Conservation (phyloP, 1,139 yeast genomes). For the Pichia sp. region DNA sequence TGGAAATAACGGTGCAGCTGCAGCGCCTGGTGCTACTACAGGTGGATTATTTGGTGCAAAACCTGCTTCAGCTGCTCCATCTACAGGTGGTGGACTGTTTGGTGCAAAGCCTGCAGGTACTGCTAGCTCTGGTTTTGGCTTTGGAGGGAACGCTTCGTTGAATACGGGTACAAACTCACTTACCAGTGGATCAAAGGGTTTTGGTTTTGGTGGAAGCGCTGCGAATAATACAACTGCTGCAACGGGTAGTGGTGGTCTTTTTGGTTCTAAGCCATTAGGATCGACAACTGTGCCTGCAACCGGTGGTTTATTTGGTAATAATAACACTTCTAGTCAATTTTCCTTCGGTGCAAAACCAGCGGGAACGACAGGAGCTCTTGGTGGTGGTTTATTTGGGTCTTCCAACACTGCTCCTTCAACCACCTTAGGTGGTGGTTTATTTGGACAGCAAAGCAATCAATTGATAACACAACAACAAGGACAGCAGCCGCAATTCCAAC, state of each 20-base stretch:
- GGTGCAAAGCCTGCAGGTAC: conserved; percentile 10
- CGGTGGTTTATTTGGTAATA: conserved; percentile 25
- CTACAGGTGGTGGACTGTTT: conserved; percentile 13
- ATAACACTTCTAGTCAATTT: conserved; percentile 1
- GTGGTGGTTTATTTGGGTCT: conserved; percentile 12
- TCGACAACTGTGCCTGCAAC: conserved; percentile 5
- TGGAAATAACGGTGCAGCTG: conserved; percentile 19
- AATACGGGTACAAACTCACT: conserved; percentile 2
- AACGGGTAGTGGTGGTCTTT: conserved; percentile 5
- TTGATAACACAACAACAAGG: conserved; percentile 18
- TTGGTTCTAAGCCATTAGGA: conserved; percentile 17
- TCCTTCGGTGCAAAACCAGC: conserved; percentile 24
- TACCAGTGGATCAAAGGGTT: conserved; percentile 3
- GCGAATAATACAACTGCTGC: conserved; percentile 8
- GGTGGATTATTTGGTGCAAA: conserved; percentile 21
- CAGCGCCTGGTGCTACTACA: not conserved
- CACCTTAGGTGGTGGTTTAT: conserved; percentile 17
- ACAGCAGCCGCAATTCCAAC: conserved; percentile 32
- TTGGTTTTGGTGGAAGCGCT: conserved; percentile 14
- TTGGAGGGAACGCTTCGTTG: conserved; percentile 2
- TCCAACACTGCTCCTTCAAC: conserved; percentile 5
- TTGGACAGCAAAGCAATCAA: conserved; percentile 25
- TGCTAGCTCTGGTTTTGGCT: conserved; percentile 5
- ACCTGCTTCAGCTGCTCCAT: conserved; percentile 7
- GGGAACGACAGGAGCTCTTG: conserved; percentile 8